Base-by-base conservation (phyloP, 257 asterid genomes). In the Cynanchum wilfordii region DNA sequence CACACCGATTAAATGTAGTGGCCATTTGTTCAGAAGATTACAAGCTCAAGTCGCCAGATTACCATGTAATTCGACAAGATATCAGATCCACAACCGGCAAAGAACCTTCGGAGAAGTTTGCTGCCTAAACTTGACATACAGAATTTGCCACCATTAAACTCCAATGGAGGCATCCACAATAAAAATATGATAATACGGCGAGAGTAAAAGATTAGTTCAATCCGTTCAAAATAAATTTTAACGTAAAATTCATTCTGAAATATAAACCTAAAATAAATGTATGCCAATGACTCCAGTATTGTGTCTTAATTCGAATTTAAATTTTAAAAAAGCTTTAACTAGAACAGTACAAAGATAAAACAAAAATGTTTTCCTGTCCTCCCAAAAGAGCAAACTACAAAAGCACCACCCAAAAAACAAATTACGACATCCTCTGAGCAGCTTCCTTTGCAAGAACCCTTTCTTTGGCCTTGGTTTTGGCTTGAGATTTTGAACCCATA, bases 401-500 rank as follows among this genome's bases (percentile, higher is more conserved):
- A 10, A 4, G 36, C 30, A 1, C 10, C 58, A 13, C 25, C 62
- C 22, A 58, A 58, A 58, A 58, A 7, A 10, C 20, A 25, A 24
- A 24, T 19, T 58, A 58, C 3, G 64, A 22, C 30, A 56, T 64
- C 44, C 69, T 64, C 73, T 68, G 58, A 50, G 57, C 73, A 68
- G 73, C 73, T 50, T 68, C 58, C 30, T 81, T 84, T 3, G 83
- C 82, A 10, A 84, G 84, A 71, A 84, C 47, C 75, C 79, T 76
- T 75, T 84, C 88, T 40, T 84, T 84, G 16, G 86, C 88, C 76
- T 81, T 84, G 33, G 86, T 79, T 71, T 59, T 84, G 19, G 87
- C 87, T 68, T 81, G 87, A 15, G 87, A 84, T 77, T 84, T 84
- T 1, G 85, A 74, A 4, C 87, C 87, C 87, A 81, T 84, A 65